Evolutionary conservation across 805 yeast species (phyloP).

Genomic region (Metschnikowia lunata): DNA sequence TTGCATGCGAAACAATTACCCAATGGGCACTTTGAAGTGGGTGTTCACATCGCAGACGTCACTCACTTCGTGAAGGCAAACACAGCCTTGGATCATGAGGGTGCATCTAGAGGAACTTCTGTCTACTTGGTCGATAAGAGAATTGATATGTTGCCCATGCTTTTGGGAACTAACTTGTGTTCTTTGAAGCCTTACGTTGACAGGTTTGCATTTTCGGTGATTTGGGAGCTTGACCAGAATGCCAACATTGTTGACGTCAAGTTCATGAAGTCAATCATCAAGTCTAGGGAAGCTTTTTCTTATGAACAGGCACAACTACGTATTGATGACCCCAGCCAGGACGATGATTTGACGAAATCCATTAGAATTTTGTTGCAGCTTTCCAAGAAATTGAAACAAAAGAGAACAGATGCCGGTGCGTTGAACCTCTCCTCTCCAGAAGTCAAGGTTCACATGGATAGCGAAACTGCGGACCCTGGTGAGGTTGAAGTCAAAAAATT

Average conservation of each 20-base stretch:
- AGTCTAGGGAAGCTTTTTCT: slow-evolving; percentile 90
- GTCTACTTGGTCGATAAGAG: slow-evolving; percentile 96
- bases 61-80: slow-evolving; percentile 94
- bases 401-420: slow-evolving; percentile 92
- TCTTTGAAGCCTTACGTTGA: slow-evolving; percentile 94
- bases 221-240: slow-evolving; percentile 89
- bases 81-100: slow-evolving; percentile 90
- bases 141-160: slow-evolving; percentile 96
- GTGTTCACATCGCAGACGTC: slow-evolving; percentile 99
- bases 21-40: slow-evolving; percentile 94
- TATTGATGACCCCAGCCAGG: slow-evolving; percentile 72
- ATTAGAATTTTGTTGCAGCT: slow-evolving; percentile 76
- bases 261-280: slow-evolving; percentile 82
- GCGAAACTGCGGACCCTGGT: slow-evolving; percentile 94
- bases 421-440: slow-evolving; percentile 96
- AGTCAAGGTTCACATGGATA: slow-evolving; percentile 94
- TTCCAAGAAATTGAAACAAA: slow-evolving; percentile 82
- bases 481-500: slow-evolving; percentile 89
- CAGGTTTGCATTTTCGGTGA: slow-evolving; percentile 88
- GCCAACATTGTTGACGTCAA: slow-evolving; percentile 79
- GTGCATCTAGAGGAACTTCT: slow-evolving; percentile 95
- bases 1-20: slow-evolving; percentile 80
- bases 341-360: slow-evolving; percentile 82
- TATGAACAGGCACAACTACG: slow-evolving; percentile 90
- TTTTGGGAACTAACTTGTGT: slow-evolving; percentile 92